Evolutionary conservation across 1,284 basidiomycete species (phyloP), one percentile per base, ranked within the genome.

Genomic region (Fomes fomentarius): DNA sequence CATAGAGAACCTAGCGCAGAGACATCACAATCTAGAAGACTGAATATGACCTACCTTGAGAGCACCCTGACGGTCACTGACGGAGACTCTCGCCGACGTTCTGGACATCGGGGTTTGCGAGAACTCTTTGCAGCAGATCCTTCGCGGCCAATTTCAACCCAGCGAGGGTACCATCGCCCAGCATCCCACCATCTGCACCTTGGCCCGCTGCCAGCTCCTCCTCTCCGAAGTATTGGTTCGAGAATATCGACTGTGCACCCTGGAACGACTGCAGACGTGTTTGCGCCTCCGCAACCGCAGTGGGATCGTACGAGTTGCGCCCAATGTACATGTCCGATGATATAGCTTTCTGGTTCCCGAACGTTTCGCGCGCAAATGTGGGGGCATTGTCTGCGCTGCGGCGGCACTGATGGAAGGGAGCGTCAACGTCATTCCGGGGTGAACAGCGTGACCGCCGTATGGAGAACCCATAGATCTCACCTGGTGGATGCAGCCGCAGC

Each of bases 251-350:
- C 0, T 92, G 93, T 22, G 96, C 94, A 15, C 96, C 96, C 64
- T 89, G 84, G 84, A 99, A 99, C 43, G 85, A 78, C 63, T 89
- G 84, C 41, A 98, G 76, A 9, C 96, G 85, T 19, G 81, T 74
- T 69, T 94, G 91, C 1, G 95, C 94, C 72, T 98, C 94, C 37
- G 77, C 73, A 30, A 83, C 70, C 4, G 85, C 80, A 39, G 74
- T 68, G 1, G 94, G 84, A 70, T 99, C 96, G 74, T 98, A 98
- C 17, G 85, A 73, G 50, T 92, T 91, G 26, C 96, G 84, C 34
- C 91, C 93, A 73, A 98, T 98, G 80, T 93, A 98, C 91, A 96
- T 95, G 70, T 99, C 97, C 1, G 93, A 96, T 4, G 94, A 97
- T 70, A 99, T 98, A 45, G 82, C 93, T 72, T 98, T 99, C 70